Evolutionary conservation across 1,284 basidiomycete species (phyloP), one percentile per base, ranked within the genome.

Genomic region (Puccinia brachypodii): DNA sequence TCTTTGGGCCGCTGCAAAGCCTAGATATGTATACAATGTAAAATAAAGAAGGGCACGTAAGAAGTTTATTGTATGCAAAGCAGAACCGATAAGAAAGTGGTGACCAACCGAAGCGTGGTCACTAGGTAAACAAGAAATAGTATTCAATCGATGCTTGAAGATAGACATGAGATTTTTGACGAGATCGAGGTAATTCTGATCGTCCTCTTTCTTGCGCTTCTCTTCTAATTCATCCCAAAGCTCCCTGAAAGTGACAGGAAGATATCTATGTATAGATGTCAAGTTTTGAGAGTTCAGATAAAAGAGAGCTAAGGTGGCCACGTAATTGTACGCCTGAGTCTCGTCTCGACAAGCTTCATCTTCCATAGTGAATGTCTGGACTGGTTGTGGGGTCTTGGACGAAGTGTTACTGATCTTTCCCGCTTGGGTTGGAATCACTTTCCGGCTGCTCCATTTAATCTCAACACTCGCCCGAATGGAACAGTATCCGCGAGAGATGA

Each of bases 221-320:
- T 85, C 86, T 84, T 96, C 94, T 31, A 98, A 88, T 87, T 98
- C 94, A 82, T 95, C 93, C 97, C 97, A 99, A 53, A 98, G 88
- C 85, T 95, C 93, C 81, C 95, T 90, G 86, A 92, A 97, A 13
- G 90, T 89, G 0, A 92, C 89, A n/a, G 95, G 94, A 31, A 99
- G 89, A 38, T 85, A 84, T 25, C 87, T 85, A 82, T 87, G 85
- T 0, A 84, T 83, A 8, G 86, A 84, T 42, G 85, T 84, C 75
- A 85, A 85, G 25, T 85, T 84, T 33, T 85, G 85, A 56, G 85
- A 83, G 76, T 82, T 83, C 25, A 86, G 66, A 33, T 83, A 83
- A 44, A 85, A 85, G 40, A 99, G 88, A 0, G 94, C 95, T 36
- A 96, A 87, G 1, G 93, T 93, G 0, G 96, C 91, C 76, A 97